phyloP scores from a whole-genome alignment of 1,139 yeast genomes.

The Zygosaccharomyces sapae region DNA sequence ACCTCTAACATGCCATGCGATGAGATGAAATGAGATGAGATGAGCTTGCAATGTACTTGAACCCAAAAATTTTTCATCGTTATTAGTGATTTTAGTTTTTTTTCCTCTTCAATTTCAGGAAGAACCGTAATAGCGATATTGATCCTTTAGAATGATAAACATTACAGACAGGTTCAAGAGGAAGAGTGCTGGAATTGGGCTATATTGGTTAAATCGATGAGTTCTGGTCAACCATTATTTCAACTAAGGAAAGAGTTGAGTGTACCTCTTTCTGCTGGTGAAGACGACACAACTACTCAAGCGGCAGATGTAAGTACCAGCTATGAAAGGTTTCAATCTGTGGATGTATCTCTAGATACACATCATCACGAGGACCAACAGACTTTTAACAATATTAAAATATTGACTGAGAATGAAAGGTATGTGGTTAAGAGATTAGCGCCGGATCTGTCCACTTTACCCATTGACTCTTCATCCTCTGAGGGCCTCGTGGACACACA shows the following conservation, averaged over 20 bases:
- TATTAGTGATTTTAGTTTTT: conserved; percentile 3
- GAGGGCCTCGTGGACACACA: conserved; percentile 53
- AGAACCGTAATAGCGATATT: no score
- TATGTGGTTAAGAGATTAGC: conserved; percentile 27
- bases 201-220: conserved; percentile 3
- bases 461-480: conserved; percentile 5
- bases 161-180: background rate
- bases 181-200: background rate
- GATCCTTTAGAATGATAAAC: conserved; percentile 2
- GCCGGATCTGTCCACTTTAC: conserved; percentile 18
- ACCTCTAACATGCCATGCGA: background rate
- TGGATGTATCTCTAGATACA: conserved; percentile 9
- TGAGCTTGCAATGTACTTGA: conserved; percentile 2
- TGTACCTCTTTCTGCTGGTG: conserved; percentile 3
- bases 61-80: conserved; percentile 9
- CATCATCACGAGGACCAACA: conserved; percentile 6
- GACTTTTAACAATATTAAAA: conserved; percentile 13
- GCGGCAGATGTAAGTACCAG: conserved; percentile 7
- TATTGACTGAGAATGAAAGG: conserved; percentile 34
- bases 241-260: conserved; percentile 25
- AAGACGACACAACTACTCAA: conserved; percentile 5
- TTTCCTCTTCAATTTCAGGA: background rate
- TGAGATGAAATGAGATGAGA: conserved; percentile 13
- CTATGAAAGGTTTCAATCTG: conserved; percentile 6
- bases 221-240: conserved; percentile 16